Conservation (phyloP, 768 basidiomycete genomes). For the Goffeauzyma gilvescens region DNA sequence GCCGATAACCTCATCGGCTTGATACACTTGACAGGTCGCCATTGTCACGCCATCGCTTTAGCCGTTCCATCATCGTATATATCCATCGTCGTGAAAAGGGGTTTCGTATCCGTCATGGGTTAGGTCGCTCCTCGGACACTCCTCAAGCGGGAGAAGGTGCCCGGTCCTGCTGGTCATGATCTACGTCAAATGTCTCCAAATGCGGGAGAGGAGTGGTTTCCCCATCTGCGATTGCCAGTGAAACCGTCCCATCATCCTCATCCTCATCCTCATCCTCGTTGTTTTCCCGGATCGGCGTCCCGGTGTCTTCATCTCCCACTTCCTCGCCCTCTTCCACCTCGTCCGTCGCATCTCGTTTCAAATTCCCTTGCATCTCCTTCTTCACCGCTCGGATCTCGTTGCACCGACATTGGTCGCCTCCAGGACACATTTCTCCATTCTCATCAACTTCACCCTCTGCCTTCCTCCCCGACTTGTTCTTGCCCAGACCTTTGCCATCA, state of each 20-base stretch:
- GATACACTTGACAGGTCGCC: too few species aligned
- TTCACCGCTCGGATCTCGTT: constrained; percentile 2
- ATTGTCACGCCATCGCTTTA: too few species aligned
- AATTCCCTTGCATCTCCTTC: too few species aligned
- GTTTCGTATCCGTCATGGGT: too few species aligned
- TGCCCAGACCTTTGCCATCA: constrained; percentile 17
- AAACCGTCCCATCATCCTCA: neutral
- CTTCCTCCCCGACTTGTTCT: neutral
- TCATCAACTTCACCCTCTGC: constrained; percentile 1
- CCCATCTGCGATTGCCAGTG: neutral
- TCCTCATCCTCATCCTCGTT: neutral
- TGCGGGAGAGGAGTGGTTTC: neutral
- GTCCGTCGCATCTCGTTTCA: too few species aligned
- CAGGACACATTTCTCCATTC: constrained; percentile 1
- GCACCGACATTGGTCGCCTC: constrained; percentile 5
- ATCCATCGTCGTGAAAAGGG: too few species aligned
- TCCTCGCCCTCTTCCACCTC: too few species aligned
- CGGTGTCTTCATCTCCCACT: neutral
- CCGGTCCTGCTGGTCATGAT: neutral
- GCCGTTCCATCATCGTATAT: too few species aligned
- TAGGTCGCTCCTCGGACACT: too few species aligned
- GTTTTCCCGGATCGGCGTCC: neutral
- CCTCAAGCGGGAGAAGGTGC: too few species aligned
- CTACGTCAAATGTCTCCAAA: constrained; percentile 1
- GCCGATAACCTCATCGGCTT: too few species aligned